Conservation (phyloP, 176 grass and related monocot species). For the Microstegium vimineum region DNA sequence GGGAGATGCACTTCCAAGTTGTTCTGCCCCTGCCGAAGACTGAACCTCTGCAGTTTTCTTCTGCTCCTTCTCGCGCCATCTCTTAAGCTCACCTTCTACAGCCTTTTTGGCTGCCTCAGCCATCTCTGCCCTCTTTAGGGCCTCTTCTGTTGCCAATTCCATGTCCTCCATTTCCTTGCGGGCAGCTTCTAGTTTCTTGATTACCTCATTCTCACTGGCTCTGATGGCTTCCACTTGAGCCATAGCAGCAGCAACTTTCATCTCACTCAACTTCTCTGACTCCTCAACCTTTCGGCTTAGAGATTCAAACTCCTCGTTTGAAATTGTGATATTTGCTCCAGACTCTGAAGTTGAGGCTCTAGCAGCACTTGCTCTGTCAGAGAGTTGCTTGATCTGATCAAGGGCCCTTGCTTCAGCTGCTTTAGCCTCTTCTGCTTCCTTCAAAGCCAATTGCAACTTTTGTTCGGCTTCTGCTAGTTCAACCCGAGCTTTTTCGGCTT, state of each 20-base stretch:
- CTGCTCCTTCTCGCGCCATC: constrained; percentile 84
- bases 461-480: constrained; percentile 60
- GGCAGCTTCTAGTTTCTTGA: constrained; percentile 64
- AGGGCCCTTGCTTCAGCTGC: constrained; percentile 76
- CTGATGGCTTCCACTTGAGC: constrained; percentile 64
- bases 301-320: constrained; percentile 83
- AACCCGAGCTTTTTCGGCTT: constrained; percentile 61
- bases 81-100: constrained; percentile 89
- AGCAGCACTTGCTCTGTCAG: constrained; percentile 62
- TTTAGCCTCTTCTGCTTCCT: constrained; percentile 85
- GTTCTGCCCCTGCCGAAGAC: constrained; percentile 44
- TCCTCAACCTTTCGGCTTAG: constrained; percentile 66
- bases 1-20: constrained; percentile 19
- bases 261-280: too few relatives aligned
- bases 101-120: constrained; percentile 89
- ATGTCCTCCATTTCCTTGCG: constrained; percentile 93
- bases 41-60: constrained; percentile 59
- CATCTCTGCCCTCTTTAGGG: constrained; percentile 87
- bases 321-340: constrained; percentile 78
- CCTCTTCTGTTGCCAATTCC: constrained; percentile 79
- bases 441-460: constrained; percentile 64
- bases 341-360: constrained; percentile 76
- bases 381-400: constrained; percentile 77
- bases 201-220: constrained; percentile 84
- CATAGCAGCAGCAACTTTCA: too few relatives aligned